phyloP scores from a whole-genome alignment of 106 monocot species.

The Alisma plantagoaquatica region DNA sequence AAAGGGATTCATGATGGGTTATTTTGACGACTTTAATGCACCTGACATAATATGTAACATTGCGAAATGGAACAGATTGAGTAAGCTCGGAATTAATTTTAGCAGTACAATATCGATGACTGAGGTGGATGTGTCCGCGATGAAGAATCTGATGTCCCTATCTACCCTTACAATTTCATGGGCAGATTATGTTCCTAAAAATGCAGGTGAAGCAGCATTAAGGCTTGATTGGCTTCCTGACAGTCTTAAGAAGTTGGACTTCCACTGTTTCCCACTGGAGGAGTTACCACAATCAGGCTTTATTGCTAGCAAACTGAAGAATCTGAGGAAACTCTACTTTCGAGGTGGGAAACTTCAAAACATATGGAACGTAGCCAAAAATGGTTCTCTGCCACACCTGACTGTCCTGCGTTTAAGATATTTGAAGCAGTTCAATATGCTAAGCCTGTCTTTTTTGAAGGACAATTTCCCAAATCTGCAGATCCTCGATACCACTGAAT shows the following conservation, averaged over 20 bases:
- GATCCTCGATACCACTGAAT: too few species aligned
- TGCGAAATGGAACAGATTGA: slow-evolving; percentile 5
- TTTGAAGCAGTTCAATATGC: too few species aligned
- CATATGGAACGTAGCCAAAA: too few species aligned
- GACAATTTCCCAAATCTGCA: too few species aligned
- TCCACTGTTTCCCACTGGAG: not conserved
- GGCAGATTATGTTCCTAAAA: not conserved
- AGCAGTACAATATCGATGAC: not conserved
- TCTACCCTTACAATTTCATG: slow-evolving; percentile 10
- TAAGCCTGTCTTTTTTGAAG: too few species aligned
- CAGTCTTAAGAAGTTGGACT: not conserved
- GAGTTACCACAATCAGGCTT: not conserved
- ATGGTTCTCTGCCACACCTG: too few species aligned
- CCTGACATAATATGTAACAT: slow-evolving; percentile 5
- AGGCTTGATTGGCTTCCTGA: not conserved
- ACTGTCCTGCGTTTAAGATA: too few species aligned
- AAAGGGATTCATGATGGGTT: slow-evolving; percentile 20
- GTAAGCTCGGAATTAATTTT: slow-evolving; percentile 17
- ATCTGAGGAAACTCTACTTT: not conserved
- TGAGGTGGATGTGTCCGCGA: not conserved
- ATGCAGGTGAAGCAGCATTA: not conserved
- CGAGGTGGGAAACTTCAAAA: not conserved
- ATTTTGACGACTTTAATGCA: not conserved
- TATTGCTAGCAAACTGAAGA: not conserved
- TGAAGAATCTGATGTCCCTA: not conserved